These are phyloP conservation scores for Penicillium coprophilum DNA, from an alignment of 495 filamentous ascomycete genomes.

Conservation along the genomic window DNA sequence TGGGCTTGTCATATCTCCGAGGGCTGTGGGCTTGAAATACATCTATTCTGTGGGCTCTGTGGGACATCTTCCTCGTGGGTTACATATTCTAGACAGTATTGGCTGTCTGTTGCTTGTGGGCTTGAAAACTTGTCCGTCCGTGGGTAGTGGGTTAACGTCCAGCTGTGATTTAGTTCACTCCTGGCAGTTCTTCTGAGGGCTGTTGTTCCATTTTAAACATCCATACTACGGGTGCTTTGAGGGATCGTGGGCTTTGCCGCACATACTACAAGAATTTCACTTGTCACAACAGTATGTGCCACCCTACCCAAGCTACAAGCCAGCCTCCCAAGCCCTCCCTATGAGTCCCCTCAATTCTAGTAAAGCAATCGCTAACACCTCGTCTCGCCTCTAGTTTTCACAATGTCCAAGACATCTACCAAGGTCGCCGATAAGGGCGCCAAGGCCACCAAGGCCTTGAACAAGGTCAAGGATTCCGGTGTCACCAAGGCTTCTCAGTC, in stretches of 20 bases:
- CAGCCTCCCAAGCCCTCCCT: slow-evolving; percentile 10
- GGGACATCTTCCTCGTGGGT: slow-evolving; percentile 43
- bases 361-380: slow-evolving; percentile 25
- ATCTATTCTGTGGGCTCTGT: slow-evolving; percentile 47
- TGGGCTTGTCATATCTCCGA: slow-evolving; percentile 47
- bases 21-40: slow-evolving; percentile 51
- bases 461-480: slow-evolving; percentile 54
- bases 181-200: slow-evolving; percentile 35
- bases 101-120: slow-evolving; percentile 48
- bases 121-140: slow-evolving; percentile 50
- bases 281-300: slow-evolving; percentile 20
- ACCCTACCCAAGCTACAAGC: slow-evolving; percentile 17
- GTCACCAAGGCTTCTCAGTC: slow-evolving; percentile 51
- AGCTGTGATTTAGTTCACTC: slow-evolving; percentile 38
- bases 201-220: slow-evolving; percentile 29
- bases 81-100: slow-evolving; percentile 47
- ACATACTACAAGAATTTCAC: slow-evolving; percentile 30
- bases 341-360: neutral
- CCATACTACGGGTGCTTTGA: slow-evolving; percentile 41
- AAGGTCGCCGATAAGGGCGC: slow-evolving; percentile 50
- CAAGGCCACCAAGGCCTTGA: slow-evolving; percentile 51
- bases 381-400: slow-evolving; percentile 28
- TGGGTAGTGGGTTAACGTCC: slow-evolving; percentile 46
- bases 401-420: slow-evolving; percentile 51
- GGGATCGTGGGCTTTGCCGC: slow-evolving; percentile 47